Conservation (phyloP, 2,329 filamentous ascomycete genomes). For the Colletotrichum kahawae region DNA sequence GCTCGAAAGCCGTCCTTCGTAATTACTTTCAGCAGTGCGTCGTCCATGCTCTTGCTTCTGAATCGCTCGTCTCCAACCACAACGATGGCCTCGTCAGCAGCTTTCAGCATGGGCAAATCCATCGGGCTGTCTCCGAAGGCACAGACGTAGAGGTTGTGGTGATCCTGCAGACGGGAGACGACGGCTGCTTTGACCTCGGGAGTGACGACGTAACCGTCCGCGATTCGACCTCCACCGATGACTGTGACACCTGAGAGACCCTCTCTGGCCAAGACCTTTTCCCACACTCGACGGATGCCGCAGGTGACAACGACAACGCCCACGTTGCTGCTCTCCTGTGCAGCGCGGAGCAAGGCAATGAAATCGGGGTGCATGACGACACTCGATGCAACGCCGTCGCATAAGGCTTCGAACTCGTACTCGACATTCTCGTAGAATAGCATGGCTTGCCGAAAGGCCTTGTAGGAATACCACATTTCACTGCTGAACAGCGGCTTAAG, state of each 20-base stretch:
- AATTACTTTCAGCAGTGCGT: constrained; percentile 31
- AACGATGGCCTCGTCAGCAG: background rate
- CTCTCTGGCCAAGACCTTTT: background rate
- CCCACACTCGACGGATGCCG: background rate
- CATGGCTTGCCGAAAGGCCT: background rate
- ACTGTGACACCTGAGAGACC: background rate
- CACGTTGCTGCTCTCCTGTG: background rate
- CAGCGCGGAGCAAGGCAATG: background rate
- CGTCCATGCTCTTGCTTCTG: background rate
- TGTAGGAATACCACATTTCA: background rate
- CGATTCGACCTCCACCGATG: background rate
- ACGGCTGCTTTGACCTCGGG: background rate
- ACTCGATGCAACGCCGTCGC: background rate
- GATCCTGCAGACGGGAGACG: background rate
- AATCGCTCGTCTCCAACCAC: background rate
- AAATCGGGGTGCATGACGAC: background rate
- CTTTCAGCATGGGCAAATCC: background rate
- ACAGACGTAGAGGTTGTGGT: background rate
- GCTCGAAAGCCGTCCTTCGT: constrained; percentile 40
- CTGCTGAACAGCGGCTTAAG: background rate
- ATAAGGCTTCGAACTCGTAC: background rate
- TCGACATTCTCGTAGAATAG: background rate
- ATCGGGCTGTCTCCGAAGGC: background rate
- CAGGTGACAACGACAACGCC: background rate
- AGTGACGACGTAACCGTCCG: background rate